Conservation (phyloP, 495 filamentous ascomycete genomes). For the Tuber brumale region DNA sequence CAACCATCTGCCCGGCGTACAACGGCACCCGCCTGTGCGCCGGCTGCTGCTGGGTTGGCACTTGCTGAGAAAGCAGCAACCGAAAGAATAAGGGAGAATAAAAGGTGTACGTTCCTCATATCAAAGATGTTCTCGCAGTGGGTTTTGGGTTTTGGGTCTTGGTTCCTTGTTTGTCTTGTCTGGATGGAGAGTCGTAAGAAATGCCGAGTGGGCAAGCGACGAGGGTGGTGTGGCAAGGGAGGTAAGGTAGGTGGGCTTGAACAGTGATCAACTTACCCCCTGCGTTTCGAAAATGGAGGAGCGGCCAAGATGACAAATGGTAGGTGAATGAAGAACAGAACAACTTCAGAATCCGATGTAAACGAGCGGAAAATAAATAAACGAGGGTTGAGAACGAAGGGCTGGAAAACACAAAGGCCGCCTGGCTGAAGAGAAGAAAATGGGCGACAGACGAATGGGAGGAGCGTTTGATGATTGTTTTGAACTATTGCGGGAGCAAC, state of each 20-base stretch:
- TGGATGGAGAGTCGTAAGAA: constrained; percentile 17
- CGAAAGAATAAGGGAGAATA: constrained; percentile 29
- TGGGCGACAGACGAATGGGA: constrained; percentile 15
- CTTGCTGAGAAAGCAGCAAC: constrained; percentile 25
- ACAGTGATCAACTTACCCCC: constrained; percentile 17
- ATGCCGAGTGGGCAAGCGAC: constrained; percentile 27
- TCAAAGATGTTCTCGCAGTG: constrained; percentile 12
- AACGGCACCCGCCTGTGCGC: neutral
- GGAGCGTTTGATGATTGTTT: constrained; percentile 10
- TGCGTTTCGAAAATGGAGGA: constrained; percentile 21
- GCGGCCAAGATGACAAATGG: constrained; percentile 12
- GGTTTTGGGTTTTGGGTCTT: neutral
- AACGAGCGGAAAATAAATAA: constrained; percentile 19
- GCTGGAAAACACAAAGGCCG: constrained; percentile 10
- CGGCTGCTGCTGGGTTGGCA: constrained; percentile 13
- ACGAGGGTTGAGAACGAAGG: constrained; percentile 13
- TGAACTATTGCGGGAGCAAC: constrained; percentile 12
- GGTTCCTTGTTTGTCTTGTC: constrained; percentile 5
- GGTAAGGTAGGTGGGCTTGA: neutral
- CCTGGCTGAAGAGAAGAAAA: constrained; percentile 4
- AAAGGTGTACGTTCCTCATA: constrained; percentile 37
- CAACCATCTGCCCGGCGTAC: constrained; percentile 14
- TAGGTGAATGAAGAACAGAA: constrained; percentile 26
- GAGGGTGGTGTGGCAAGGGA: constrained; percentile 10
- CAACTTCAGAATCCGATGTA: constrained; percentile 3